phyloP scores from a whole-genome alignment of 2,329 filamentous ascomycete species.

The Aspergillus quadricinctus region DNA sequence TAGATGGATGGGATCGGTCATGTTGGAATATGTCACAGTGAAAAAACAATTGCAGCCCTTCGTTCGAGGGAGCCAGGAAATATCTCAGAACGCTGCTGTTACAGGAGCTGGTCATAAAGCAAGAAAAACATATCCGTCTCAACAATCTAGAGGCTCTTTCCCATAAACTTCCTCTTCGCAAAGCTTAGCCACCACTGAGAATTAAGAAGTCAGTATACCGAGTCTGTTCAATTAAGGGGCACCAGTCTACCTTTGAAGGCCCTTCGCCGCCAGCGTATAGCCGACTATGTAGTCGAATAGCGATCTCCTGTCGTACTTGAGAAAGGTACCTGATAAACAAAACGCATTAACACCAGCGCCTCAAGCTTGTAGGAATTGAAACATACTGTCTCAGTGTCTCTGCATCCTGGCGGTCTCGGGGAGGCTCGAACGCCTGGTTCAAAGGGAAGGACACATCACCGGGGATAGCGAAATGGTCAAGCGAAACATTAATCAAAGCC shows the following conservation, averaged over 20 bases:
- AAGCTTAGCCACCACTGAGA: constrained; percentile 98
- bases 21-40: not conserved
- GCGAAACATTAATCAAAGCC: constrained; percentile 83
- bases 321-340: constrained; percentile 53
- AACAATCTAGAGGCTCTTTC: constrained; percentile 67
- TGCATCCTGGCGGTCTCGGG: constrained; percentile 79
- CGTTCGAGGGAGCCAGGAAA: not conserved
- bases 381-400: constrained; percentile 80
- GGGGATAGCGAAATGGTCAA: constrained; percentile 92
- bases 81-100: not conserved
- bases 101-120: constrained; percentile 4
- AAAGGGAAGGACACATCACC: constrained; percentile 89
- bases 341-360: constrained; percentile 1
- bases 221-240: not conserved
- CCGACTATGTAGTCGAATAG: constrained; percentile 72
- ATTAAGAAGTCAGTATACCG: constrained; percentile 27
- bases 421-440: constrained; percentile 94
- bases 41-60: not conserved
- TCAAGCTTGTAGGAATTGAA: not conserved
- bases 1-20: not conserved
- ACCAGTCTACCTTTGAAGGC: constrained; percentile 56
- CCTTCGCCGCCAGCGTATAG: constrained; percentile 73
- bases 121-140: constrained; percentile 15
- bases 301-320: constrained; percentile 90
- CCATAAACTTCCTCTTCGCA: constrained; percentile 99